Percentiles rank a stretch among this genome's conserved stretches.
phyloP scores from a whole-genome alignment of 2,329 filamentous ascomycete genomes.

The Colletotrichum graminicola region DNA sequence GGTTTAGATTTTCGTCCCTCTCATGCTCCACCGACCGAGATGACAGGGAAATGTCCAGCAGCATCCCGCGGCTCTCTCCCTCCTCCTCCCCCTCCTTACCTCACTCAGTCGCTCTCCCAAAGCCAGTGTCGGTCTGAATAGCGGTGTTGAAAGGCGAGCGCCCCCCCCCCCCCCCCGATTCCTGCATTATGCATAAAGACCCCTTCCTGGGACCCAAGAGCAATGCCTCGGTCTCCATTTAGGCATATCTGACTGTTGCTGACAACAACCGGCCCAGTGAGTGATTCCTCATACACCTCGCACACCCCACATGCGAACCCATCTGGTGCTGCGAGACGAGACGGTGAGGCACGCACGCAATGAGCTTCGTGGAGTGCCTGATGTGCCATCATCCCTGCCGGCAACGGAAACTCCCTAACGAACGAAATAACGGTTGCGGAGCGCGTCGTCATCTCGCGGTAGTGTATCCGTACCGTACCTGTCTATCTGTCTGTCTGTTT shows the following conservation, averaged over 20 bases:
- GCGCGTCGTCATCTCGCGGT: conserved; percentile 33
- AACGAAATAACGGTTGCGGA: conserved; percentile 35
- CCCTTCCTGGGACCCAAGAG: background rate
- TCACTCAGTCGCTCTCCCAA: background rate
- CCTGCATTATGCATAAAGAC: conserved; percentile 30
- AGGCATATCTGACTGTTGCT: conserved; percentile 39
- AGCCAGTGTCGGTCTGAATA: conserved; percentile 34
- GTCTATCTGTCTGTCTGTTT: background rate
- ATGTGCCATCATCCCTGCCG: conserved; percentile 29
- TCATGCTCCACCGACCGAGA: conserved; percentile 31
- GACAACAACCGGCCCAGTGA: conserved; percentile 7
- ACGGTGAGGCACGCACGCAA: conserved; percentile 22
- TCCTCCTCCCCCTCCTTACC: background rate
- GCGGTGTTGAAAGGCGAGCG: conserved; percentile 18
- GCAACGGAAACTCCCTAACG: conserved; percentile 25
- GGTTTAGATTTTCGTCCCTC: conserved; percentile 28
- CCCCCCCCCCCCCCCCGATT: conserved; percentile 37
- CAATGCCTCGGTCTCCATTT: conserved; percentile 18
- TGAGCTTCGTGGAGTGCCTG: conserved; percentile 23
- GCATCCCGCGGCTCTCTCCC: conserved; percentile 29
- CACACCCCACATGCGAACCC: conserved; percentile 20
- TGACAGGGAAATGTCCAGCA: conserved; percentile 29
- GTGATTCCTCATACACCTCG: background rate
- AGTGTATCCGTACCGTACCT: background rate
- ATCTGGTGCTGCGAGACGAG: conserved; percentile 21